phyloP scores from a whole-genome alignment of 768 basidiomycete genomes.

The Kwoniella sp. region DNA sequence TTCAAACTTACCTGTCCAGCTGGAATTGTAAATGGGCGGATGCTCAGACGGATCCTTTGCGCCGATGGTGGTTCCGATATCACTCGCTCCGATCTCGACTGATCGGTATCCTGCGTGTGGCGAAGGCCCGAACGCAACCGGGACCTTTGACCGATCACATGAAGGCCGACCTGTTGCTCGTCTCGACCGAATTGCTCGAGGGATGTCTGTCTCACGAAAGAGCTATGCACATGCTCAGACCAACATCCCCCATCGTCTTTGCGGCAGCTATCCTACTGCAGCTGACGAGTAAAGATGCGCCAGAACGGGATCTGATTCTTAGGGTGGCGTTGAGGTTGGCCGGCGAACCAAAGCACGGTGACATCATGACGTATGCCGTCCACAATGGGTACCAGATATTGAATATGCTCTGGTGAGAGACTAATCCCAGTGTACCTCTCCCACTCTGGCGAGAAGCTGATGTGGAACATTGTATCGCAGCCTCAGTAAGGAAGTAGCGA shows the following conservation, averaged over 20 bases:
- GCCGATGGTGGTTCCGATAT: constrained; percentile 20
- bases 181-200: constrained; percentile 12
- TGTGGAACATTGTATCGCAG: background rate
- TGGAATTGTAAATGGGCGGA: constrained; percentile 15
- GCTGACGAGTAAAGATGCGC: constrained; percentile 5
- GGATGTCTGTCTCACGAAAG: constrained; percentile 13
- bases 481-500: constrained; percentile 14
- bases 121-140: constrained; percentile 6
- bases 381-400: constrained; percentile 24
- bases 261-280: constrained; percentile 14
- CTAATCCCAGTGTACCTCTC: background rate
- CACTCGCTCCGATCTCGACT: constrained; percentile 8
- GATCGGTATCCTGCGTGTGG: constrained; percentile 16
- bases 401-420: constrained; percentile 22
- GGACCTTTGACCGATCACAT: constrained; percentile 18
- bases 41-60: constrained; percentile 14
- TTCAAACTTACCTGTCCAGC: constrained; percentile 6
- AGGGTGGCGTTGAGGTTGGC: constrained; percentile 16
- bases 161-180: constrained; percentile 4
- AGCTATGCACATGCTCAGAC: constrained; percentile 21
- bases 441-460: background rate
- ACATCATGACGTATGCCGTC: constrained; percentile 12
- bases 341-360: constrained; percentile 14
- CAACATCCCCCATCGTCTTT: constrained; percentile 16
- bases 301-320: constrained; percentile 9